Base-by-base conservation (phyloP, 2,329 filamentous ascomycete species). In the Scedosporium apiospermum region DNA sequence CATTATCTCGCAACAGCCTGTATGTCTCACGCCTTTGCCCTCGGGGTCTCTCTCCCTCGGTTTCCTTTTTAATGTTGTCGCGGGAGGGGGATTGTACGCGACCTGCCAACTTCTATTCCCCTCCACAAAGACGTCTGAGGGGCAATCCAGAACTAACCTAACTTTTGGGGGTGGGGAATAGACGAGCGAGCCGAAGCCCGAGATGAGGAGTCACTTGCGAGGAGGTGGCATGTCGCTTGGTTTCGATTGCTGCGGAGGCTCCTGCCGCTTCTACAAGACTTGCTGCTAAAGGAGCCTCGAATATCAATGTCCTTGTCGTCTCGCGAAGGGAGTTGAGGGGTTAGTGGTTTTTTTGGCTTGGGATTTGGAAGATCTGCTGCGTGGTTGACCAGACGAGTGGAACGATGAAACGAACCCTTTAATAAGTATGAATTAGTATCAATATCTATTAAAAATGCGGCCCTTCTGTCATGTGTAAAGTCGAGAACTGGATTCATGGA, bases 211-310 rank as follows among this genome's bases (percentile, higher is more conserved):
- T 7, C 61, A 60, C 27, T 62, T 72, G 3, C 69, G 71, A 10
- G 71, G 71, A 21, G 70, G 71, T 5, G 69, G 70, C 30, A 34
- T 71, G 10, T 66, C 63, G 38, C 62, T 68, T 7, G 71, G 70
- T 26, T 72, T 65, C 51, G 68, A 69, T 44, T 72, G 70, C 65
- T 72, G 71, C 57, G 53, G 65, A 27, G 71, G 71, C 14, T 65
- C 66, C 26, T 71, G 70, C 60, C 68, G 66, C 49, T 71, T 71
- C 64, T 59, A 72, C 66, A 71, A 70, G 66, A 62, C 64, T 59
- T 72, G 69, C 65, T 72, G 71, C 64, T 72, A 41, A 62, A 53
- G 23, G 21, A 16, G 6, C 10, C 7, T 23, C 4, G n/a, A 16
- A 16, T 3, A 7, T 27, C n/a, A 9, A 26, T 23, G 21, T 18